Base-by-base conservation (phyloP, 108 stramenopile species). In the Conticribra weissflogii region DNA sequence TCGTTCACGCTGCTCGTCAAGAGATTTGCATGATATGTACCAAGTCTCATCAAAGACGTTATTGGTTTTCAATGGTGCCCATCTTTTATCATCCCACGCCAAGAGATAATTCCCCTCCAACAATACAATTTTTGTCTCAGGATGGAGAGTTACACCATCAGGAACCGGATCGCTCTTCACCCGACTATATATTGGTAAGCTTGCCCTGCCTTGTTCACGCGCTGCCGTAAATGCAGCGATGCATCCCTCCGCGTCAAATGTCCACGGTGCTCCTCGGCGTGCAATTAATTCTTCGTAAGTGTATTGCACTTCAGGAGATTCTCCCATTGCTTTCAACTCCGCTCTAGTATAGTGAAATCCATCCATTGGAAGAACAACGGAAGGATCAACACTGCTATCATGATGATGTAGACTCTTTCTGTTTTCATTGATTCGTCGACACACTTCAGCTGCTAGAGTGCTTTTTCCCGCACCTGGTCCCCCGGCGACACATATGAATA, bases 391-490 rank as follows among this genome's bases (percentile, higher is more conserved):
- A 14, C 4, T 32, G 46, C 27, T 41, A 8, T 27, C 18, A 46
- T 47, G 44, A 28, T 22, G 22, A 9, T 23, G 17, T 53, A 48
- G 33, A 7, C 28, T 57, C 23, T 21, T 24, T 23, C 29, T 75
- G 21, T 33, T 19, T 1, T 50, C 60, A 54, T 85, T 81, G 23
- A 83, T 64, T 4, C 57, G 45, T 25, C 57, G 12, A 3, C 79
- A 75, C 12, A 87, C 86, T 3, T 72, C 76, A 18, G 31, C 49
- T 3, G 86, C 83, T 21, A 84, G 49, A 4, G 90, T 92, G 17
- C 71, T 66, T 36, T 92, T 92, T 2, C 90, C 90, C n/a, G 76
- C 64, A 14, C 90, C 90, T 0, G 90, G 90, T 24, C 86, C 90
- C 19, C 90, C 90, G 25, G 84, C 81, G 17, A 88, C 52, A 24